Conservation (phyloP, 164 flowering plant genomes). For the Aristolochia californica region DNA sequence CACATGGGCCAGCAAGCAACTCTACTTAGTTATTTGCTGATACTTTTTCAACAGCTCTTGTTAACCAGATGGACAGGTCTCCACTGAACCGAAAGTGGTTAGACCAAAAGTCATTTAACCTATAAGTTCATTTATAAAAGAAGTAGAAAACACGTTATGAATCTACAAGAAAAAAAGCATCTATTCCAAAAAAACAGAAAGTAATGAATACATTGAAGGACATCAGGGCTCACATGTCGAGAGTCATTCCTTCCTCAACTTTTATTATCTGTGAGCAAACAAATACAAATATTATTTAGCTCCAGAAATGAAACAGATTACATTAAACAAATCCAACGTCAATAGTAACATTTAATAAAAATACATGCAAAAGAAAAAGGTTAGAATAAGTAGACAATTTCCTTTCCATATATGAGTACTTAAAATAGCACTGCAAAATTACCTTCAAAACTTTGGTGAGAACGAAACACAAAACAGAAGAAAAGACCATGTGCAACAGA, state of each 20-base stretch:
- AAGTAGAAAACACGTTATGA: neutral
- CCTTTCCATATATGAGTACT: too few relatives aligned
- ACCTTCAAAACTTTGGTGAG: conserved; percentile 86
- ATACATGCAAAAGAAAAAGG: neutral
- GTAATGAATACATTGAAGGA: neutral
- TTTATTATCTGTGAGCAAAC: conserved; percentile 49
- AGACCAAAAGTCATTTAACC: neutral
- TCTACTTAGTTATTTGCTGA: too few relatives aligned
- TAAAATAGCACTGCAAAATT: conserved; percentile 4
- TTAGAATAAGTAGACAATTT: neutral
- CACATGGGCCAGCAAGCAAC: too few relatives aligned
- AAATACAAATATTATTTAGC: neutral
- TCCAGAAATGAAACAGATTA: neutral
- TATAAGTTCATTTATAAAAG: neutral
- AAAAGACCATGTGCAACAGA: conserved; percentile 94
- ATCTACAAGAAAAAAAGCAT: neutral
- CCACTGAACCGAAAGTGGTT: too few relatives aligned
- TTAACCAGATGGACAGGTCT: too few relatives aligned
- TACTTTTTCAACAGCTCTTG: too few relatives aligned
- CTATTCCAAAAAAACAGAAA: neutral
- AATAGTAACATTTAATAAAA: neutral
- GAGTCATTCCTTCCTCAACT: conserved; percentile 90
- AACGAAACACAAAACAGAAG: conserved; percentile 78
- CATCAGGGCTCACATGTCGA: conserved; percentile 62
- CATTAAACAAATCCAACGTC: neutral